Conservation (phyloP, 75 land plant species). For the Cryptomeria japonica region DNA sequence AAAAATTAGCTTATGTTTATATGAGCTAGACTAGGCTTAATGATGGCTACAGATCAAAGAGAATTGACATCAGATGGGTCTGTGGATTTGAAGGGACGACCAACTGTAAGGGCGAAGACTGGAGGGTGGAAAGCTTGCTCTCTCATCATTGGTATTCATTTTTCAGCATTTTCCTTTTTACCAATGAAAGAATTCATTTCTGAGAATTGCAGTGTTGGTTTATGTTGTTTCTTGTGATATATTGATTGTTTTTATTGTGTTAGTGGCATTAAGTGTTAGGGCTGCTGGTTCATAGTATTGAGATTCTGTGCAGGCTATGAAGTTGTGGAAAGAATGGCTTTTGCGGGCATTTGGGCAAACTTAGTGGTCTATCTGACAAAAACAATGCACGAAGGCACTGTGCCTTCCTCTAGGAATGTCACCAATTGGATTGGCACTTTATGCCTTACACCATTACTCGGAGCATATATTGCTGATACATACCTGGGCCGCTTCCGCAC, state of each 20-base stretch:
- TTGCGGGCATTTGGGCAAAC: constrained; percentile 34
- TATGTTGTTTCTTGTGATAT: no score
- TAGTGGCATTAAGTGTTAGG: no score
- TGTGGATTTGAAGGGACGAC: constrained; percentile 30
- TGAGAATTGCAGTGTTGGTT: no score
- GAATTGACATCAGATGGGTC: constrained; percentile 28
- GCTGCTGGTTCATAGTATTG: not conserved
- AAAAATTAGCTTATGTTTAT: no score
- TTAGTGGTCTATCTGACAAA: constrained; percentile 38
- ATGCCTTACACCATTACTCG: constrained; percentile 41
- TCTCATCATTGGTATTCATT: constrained; percentile 28
- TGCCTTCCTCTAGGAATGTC: constrained; percentile 33
- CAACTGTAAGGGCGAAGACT: constrained; percentile 19
- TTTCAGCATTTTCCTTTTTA: not conserved
- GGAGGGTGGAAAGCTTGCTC: constrained; percentile 39
- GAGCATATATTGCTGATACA: constrained; percentile 45
- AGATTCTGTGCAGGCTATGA: constrained; percentile 26
- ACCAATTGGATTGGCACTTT: constrained; percentile 43
- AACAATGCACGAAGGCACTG: constrained; percentile 27
- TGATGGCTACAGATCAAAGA: not conserved
- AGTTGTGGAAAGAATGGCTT: constrained; percentile 29
- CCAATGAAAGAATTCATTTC: no score
- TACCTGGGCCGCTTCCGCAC: constrained; percentile 45
- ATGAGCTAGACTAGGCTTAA: no score
- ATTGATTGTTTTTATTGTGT: no score